Base-by-base conservation (phyloP, 805 yeast species). In the Myxozyma nipponensis region DNA sequence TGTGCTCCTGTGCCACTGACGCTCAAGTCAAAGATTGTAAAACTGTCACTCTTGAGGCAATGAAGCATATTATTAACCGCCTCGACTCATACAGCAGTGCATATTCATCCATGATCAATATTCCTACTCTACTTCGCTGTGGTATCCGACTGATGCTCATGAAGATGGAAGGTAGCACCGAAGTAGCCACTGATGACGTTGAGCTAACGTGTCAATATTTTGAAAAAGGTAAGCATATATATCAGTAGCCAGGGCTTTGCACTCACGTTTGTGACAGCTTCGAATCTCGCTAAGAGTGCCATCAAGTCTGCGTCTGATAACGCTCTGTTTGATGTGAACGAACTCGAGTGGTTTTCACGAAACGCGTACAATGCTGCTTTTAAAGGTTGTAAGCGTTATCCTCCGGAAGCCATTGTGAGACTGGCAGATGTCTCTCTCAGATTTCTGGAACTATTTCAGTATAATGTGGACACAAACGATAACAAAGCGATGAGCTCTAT, bases 351-450 rank as follows among this genome's bases (percentile, higher is more conserved):
- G 56, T 52, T 52, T 38, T 36, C 49, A 9, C 43, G 52, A 13
- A 48, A 44, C 19, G 52, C 56, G 26, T 48, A 48, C 45, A 52
- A 52, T 24, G 24, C 50, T 10, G 56, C 56, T 9, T 37, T 52
- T 13, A 52, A 45, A 30, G 46, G 47, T 2, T 44, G 50, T 35
- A 52, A 45, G 23, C 18, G 39, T 17, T 48, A 49, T 50, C 52
- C 56, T 1, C 24, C 47, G 15, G 56, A 52, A 26, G 44, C 52
- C 22, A 32, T 44, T 1, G 24, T 52, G 19, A 28, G 52, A 24
- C 30, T 52, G 17, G 38, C 47, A 3, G 49, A 52, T 25, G 38
- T 48, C 13, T 40, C 46, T 17, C 39, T 52, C n/a, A 44, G 32
- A 28, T 52, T 52, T 40, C 34, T 52, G 25, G 46, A n/a, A 9